phyloP scores from a whole-genome alignment of 2,329 filamentous ascomycete species.

The Tolypocladium pustulatum region DNA sequence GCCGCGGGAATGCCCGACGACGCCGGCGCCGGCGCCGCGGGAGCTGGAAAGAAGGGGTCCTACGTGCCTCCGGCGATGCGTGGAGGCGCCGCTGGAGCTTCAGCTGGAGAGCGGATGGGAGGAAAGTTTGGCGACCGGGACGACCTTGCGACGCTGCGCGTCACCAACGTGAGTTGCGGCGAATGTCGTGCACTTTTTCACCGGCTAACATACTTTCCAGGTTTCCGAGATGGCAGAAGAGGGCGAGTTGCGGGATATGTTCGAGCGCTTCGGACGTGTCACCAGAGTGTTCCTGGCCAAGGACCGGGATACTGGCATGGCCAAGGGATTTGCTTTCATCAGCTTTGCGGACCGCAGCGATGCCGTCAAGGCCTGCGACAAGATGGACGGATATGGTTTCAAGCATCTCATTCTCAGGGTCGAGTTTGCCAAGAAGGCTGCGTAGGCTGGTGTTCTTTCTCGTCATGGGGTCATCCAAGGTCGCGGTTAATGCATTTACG shows the following conservation, averaged over 20 bases:
- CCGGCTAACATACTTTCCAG: slow-evolving; percentile 29
- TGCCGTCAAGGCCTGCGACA: slow-evolving; percentile 85
- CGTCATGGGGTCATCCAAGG: not conserved
- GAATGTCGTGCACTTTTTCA: not conserved
- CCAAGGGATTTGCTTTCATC: slow-evolving; percentile 99
- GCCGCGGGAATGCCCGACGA: slow-evolving; percentile 46
- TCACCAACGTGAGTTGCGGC: slow-evolving; percentile 74
- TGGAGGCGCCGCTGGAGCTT: slow-evolving; percentile 45
- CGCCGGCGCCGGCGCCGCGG: slow-evolving; percentile 31
- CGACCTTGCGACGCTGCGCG: slow-evolving; percentile 89
- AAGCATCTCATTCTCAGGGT: slow-evolving; percentile 79
- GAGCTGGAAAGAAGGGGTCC: slow-evolving; percentile 61
- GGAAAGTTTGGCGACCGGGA: slow-evolving; percentile 83
- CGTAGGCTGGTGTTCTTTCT: slow-evolving; percentile 17
- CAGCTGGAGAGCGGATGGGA: slow-evolving; percentile 69
- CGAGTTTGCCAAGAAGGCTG: slow-evolving; percentile 74
- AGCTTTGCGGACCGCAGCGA: slow-evolving; percentile 86
- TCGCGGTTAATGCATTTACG: slow-evolving; percentile 3
- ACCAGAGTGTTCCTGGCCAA: slow-evolving; percentile 97
- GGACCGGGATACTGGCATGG: slow-evolving; percentile 89
- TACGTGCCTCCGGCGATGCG: slow-evolving; percentile 94
- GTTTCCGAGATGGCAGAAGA: slow-evolving; percentile 97
- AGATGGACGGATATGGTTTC: slow-evolving; percentile 95
- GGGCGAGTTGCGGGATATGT: slow-evolving; percentile 90
- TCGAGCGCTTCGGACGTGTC: slow-evolving; percentile 93